phyloP scores from a whole-genome alignment of 2,329 filamentous ascomycete genomes.

The Talaromyces piceae region DNA sequence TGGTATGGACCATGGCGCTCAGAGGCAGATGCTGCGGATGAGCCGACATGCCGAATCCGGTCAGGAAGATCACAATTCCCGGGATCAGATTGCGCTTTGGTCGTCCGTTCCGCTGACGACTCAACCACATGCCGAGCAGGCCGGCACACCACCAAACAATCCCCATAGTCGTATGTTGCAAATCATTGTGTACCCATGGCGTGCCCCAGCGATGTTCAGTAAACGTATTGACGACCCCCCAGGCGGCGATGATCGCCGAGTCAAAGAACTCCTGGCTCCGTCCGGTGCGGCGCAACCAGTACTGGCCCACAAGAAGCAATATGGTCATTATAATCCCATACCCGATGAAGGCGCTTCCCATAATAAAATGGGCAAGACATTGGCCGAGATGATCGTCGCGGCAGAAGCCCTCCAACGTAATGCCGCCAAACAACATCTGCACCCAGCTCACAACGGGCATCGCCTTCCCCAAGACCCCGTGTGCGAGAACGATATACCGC shows the following conservation, averaged over 20 bases:
- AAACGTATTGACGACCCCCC: constrained; percentile 97
- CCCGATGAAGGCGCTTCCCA: constrained; percentile 92
- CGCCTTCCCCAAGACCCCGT: constrained; percentile 76
- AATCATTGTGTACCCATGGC: constrained; percentile 84
- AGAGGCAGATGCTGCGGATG: constrained; percentile 79
- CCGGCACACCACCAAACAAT: constrained; percentile 97
- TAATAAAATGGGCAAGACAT: constrained; percentile 95
- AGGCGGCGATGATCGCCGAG: constrained; percentile 78
- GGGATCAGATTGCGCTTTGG: constrained; percentile 92
- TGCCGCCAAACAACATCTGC: constrained; percentile 94
- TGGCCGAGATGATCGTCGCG: constrained; percentile 85
- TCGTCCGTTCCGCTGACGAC: constrained; percentile 69
- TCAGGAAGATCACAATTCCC: constrained; percentile 81
- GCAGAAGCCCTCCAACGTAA: constrained; percentile 87
- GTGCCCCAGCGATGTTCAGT: constrained; percentile 93
- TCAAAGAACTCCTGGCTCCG: constrained; percentile 97
- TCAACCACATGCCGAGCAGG: constrained; percentile 85
- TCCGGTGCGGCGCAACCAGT: constrained; percentile 73
- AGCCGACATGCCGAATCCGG: constrained; percentile 90
- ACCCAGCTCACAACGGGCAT: constrained; percentile 84
- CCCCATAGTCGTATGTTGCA: constrained; percentile 99
- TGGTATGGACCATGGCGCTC: constrained; percentile 77
- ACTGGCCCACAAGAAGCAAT: constrained; percentile 77
- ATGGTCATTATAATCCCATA: constrained; percentile 87
- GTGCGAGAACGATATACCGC: constrained; percentile 60